Base-by-base conservation (phyloP, 139 green algal species). In the Chlorella sp. region DNA sequence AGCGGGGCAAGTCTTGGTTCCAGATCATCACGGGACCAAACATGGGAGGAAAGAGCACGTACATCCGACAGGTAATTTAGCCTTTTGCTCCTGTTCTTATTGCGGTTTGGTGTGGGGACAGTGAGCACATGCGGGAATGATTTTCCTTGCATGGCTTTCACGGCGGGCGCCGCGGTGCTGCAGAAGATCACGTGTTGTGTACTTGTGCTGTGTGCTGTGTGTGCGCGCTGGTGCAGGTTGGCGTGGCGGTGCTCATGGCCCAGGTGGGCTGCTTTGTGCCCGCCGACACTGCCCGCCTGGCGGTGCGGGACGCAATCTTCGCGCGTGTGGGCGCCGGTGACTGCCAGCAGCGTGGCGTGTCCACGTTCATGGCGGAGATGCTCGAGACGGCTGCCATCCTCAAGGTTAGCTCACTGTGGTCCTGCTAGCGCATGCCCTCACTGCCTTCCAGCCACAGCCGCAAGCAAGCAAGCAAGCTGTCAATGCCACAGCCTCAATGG, bases 291-390 rank as follows among this genome's bases (percentile, higher is more conserved):
- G 95, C 95, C 0, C 72, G 79, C 66, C 95, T 99, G 63, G 71
- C 88, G 1, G 81, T 96, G 33, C 88, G 94, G 5, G 95, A 99
- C 80, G 89, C 85, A 50, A 94, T 99, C 71, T 99, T 97, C 82
- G 91, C 92, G 4, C 87, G 95, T 31, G 95, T 99, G 32, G 95
- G 95, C 33, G 95, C 95, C 1, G 94, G 94, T 3, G 94, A 98
- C 85, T 96, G 91, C 89, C 94, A 97, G 84, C 72, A 91, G 78
- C 79, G 90, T 5, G 95, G 95, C 26, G 87, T 99, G 55, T 95
- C 87, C 5, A 99, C 95, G 22, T 99, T 99, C 91, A 99, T 99
- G 95, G 93, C 93, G 2, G 95, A 99, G 81, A 99, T 98, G 95
- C 87, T 98, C 59, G 95, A 99, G 78, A 96, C 90, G 4, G 88